Conservation (phyloP, 495 filamentous ascomycete genomes). For the Jackrogersella minutella region DNA sequence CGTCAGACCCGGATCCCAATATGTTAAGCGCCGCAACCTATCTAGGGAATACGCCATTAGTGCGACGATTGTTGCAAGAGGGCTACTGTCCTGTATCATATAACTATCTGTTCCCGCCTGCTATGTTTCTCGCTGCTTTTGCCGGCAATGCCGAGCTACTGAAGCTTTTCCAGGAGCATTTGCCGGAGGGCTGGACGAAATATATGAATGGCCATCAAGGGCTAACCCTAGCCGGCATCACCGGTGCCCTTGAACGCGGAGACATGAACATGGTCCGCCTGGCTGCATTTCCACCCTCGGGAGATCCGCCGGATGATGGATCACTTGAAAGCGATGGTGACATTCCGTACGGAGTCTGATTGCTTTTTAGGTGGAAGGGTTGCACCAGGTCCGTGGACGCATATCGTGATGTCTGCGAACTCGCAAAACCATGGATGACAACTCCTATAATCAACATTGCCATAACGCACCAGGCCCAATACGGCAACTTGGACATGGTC, state of each 20-base stretch:
- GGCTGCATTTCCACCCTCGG: background rate
- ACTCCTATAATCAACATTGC: too few relatives aligned
- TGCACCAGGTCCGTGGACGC: background rate
- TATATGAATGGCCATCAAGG: background rate
- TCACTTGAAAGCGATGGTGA: too few relatives aligned
- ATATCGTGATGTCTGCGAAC: background rate
- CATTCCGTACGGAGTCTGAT: too few relatives aligned
- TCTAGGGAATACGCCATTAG: background rate
- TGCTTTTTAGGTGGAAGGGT: background rate
- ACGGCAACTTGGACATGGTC: slow-evolving; percentile 1
- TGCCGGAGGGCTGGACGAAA: background rate
- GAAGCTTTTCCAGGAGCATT: background rate
- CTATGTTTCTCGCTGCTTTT: slow-evolving; percentile 2
- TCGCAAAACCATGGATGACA: background rate
- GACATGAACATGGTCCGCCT: background rate
- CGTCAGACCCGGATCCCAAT: background rate
- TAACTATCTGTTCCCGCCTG: background rate
- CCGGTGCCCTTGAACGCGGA: background rate
- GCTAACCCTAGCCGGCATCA: background rate
- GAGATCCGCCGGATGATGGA: background rate
- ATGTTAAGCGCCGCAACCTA: background rate
- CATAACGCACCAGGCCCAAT: background rate
- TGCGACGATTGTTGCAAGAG: background rate
- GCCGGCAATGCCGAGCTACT: slow-evolving; percentile 6
- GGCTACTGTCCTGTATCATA: background rate